phyloP scores from a whole-genome alignment of 179 eudicot genomes.

The Spinacia oleracea region DNA sequence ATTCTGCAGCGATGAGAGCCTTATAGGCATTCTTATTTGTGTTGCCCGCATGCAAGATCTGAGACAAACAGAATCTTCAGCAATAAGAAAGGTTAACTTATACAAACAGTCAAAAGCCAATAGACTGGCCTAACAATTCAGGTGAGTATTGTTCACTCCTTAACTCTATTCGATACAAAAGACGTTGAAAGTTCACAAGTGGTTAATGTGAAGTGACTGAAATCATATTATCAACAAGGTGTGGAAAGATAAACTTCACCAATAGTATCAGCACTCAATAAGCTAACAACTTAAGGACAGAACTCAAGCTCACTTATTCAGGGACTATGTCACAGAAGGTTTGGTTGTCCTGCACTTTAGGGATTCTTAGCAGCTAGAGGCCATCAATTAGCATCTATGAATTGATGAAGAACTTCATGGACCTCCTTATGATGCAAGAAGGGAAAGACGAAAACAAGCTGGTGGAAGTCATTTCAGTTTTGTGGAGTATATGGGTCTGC shows the following conservation, averaged over 20 bases:
- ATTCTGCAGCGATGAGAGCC: slow-evolving; percentile 87
- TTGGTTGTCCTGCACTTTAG: too few species aligned
- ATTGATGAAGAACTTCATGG: neutral
- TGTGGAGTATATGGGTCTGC: neutral
- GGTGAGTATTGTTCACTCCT: neutral
- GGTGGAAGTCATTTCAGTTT: neutral
- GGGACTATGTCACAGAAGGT: neutral
- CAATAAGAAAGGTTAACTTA: too few species aligned
- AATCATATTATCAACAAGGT: neutral
- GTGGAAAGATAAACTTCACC: neutral
- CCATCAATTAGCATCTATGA: neutral
- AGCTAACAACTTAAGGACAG: neutral
- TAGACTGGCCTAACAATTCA: too few species aligned
- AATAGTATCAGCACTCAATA: neutral
- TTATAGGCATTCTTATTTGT: slow-evolving; percentile 77
- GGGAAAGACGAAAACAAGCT: neutral
- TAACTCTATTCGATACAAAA: neutral
- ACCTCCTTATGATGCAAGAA: neutral
- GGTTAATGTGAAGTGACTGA: neutral
- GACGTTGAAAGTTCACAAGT: neutral
- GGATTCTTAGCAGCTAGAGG: neutral
- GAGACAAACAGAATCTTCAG: neutral
- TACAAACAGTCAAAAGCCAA: neutral
- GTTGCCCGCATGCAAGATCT: slow-evolving; percentile 63
- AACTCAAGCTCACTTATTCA: neutral